Evolutionary conservation across 331 rosid species (phyloP).

Genomic region (Stylosanthes scabra): DNA sequence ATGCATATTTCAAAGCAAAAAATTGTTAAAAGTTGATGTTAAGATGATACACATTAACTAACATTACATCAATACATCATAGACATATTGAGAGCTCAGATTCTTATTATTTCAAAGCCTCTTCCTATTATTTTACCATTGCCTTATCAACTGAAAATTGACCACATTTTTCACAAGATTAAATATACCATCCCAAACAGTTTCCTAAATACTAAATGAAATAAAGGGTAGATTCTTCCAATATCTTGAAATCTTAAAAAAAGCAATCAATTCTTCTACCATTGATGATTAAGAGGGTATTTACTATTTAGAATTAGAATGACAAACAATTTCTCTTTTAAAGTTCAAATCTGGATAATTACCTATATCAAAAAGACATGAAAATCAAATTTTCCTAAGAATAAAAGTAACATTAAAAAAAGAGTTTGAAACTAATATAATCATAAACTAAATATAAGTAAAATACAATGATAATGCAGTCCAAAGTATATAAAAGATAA

Average conservation of each 20-base stretch:
- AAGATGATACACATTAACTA: too few relatives aligned
- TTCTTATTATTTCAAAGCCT: constrained; percentile 3
- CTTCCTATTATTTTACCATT: not conserved
- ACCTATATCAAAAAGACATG: not conserved
- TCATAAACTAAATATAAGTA: not conserved
- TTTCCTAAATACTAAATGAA: too few relatives aligned
- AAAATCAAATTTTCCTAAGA: not conserved
- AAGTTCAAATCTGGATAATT: not conserved
- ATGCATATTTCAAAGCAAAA: not conserved
- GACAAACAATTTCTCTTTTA: too few relatives aligned
- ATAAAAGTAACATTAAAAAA: not conserved
- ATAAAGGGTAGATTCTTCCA: too few relatives aligned
- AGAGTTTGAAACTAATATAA: not conserved
- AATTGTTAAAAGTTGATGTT: not conserved
- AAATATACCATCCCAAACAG: too few relatives aligned
- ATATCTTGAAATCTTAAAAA: too few relatives aligned
- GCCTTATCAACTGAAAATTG: not conserved
- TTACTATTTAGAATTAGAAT: too few relatives aligned
- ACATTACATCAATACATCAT: too few relatives aligned
- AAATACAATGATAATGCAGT: not conserved
- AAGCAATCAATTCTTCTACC: too few relatives aligned
- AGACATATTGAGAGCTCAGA: too few relatives aligned
- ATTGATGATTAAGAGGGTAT: too few relatives aligned
- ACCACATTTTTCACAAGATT: not conserved
- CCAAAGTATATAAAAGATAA: not conserved